Base-by-base conservation (phyloP, 2,329 filamentous ascomycete species). In the Ophiobolus disseminans region DNA sequence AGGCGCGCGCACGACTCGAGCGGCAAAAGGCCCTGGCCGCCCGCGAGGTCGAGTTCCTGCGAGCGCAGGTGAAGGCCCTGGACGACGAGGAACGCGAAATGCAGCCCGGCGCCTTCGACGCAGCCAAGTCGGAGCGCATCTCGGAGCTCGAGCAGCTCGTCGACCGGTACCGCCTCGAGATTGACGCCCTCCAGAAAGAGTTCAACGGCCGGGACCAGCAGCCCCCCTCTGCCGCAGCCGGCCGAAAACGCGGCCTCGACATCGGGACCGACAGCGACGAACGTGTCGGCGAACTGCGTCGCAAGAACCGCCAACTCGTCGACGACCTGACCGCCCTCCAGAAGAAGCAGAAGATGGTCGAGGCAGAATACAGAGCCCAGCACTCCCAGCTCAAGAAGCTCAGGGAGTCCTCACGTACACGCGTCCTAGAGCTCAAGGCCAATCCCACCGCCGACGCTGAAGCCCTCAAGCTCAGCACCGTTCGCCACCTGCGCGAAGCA, bases 21-120 rank as follows among this genome's bases (percentile, higher is more conserved):
- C 83, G 94, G 49, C 93, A 97, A 69, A 89, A 90, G 48, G 84
- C 82, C 1, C 81, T 99, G 6, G 91, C 92, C 0, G 81, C 91
- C 19, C 97, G 97, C 68, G 95, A 99, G 70, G 90, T 94, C 0
- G 92, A 97, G 60, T 96, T 96, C 69, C 82, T 99, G 5, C 89
- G 94, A 17, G 93, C 91, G 0, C 94, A 99, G 72, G 81, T 97
- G 45, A 92, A 92, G 74, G 88, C 89, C 0, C 76, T 95, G 51
- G 90, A 97, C 64, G 83, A 85, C 0, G 94, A 99, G 72, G 92
- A 97, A 63, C 84, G 86, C 43, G 92, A 92, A 0, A 89, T 97
- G 76, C 86, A 93, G 45, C 85, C 90, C 0, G 89, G 91, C 25
- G 86, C 84, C 34, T 87, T 89, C 44, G 90, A 99, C 63, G 83